Evolutionary conservation across 2,329 filamentous ascomycete species (phyloP), one percentile per base, ranked within the genome.

Genomic region (Chaetothyriales sp.): DNA sequence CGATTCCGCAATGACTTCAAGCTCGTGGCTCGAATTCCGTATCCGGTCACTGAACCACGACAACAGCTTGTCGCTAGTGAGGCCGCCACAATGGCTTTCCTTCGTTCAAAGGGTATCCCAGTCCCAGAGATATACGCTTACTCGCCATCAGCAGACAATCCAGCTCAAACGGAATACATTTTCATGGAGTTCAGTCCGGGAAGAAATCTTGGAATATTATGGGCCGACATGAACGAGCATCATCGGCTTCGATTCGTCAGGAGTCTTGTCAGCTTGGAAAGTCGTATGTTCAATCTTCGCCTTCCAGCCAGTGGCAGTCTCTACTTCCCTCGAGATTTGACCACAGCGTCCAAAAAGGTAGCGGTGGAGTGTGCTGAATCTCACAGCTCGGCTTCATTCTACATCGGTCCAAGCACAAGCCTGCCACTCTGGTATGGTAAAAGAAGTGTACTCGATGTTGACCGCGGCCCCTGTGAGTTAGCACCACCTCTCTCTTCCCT

Each of bases 151-250:
- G 46, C 52, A 2, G 56, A 67, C 7, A 72, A 71, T 56, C 54
- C 66, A 5, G 64, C 67, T 47, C 64, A 66, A 0, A 62, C 64
- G 1, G 67, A 70, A 57, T 70, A 67, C 33, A 59, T 72, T n/a
- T 58, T 71, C 5, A 63, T 70, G 55, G 67, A 69, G 53, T n/a
- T n/a, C n/a, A n/a, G n/a, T n/a, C n/a, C n/a, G n/a, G n/a, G n/a
- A n/a, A n/a, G n/a, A n/a, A n/a, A n/a, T n/a, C n/a, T n/a, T n/a
- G n/a, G n/a, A 62, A 63, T n/a, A 46, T 68, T 13, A 48, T 57
- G 1, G 69, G 70, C 15, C 2, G 19, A 50, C 13, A 22, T n/a
- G 48, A 40, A 40, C 15, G 33, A 40, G 33, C 15, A 15, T 40
- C 33, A 40, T 13, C 10, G n/a, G n/a, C n/a, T n/a, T n/a, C n/a